phyloP scores from a whole-genome alignment of 805 yeast species.

The Lipomyces mesembrius region DNA sequence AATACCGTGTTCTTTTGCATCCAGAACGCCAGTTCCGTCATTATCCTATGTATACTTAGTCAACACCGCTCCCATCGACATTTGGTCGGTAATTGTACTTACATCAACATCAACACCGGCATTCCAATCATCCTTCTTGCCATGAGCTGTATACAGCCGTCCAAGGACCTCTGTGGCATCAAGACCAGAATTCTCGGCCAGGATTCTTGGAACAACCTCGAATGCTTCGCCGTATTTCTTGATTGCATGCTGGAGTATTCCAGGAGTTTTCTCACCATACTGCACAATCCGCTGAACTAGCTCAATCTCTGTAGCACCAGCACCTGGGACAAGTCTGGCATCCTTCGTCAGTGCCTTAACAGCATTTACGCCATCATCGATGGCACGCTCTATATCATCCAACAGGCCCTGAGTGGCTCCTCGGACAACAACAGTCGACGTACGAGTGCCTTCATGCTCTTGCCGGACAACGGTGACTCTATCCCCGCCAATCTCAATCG shows the following conservation, averaged over 20 bases:
- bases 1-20: slow-evolving; percentile 70
- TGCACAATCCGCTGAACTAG: slow-evolving; percentile 76
- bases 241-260: slow-evolving; percentile 88
- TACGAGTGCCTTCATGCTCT: slow-evolving; percentile 60
- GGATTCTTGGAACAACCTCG: slow-evolving; percentile 88
- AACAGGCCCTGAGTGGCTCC: slow-evolving; percentile 95
- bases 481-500: slow-evolving; percentile 96
- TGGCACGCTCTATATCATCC: slow-evolving; percentile 95
- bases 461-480: slow-evolving; percentile 94
- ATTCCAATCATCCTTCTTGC: slow-evolving; percentile 51
- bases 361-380: slow-evolving; percentile 94
- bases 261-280: slow-evolving; percentile 93
- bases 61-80: background rate
- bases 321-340: slow-evolving; percentile 84
- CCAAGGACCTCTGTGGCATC: slow-evolving; percentile 90
- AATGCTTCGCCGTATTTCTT: slow-evolving; percentile 93
- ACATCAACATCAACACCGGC: slow-evolving; percentile 79
- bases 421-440: slow-evolving; percentile 90
- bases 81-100: slow-evolving; percentile 51
- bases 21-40: slow-evolving; percentile 63
- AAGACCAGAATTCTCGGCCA: slow-evolving; percentile 93
- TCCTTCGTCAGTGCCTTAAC: slow-evolving; percentile 88
- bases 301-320: slow-evolving; percentile 93
- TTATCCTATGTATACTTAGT: slow-evolving; percentile 38
- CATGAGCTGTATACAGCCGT: slow-evolving; percentile 84